A percentile compares a stretch with the other conserved stretches of the same genome.
These are phyloP conservation scores for Tilletia walkeri DNA, from an alignment of 1,284 basidiomycete genomes.

Conservation along the genomic window DNA sequence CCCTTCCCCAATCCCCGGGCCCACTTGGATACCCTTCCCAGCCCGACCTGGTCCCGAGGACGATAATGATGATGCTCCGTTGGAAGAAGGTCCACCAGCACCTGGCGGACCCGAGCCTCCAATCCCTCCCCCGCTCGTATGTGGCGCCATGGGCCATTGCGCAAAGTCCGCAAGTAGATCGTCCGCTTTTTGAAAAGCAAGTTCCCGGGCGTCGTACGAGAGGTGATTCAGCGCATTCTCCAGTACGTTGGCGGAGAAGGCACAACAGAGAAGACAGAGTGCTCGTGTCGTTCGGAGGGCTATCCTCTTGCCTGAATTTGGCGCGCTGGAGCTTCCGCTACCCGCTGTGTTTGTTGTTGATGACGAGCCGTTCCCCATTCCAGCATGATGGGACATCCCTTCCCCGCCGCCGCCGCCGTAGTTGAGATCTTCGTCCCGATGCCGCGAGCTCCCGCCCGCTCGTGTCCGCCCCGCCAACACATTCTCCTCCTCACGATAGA, in stretches of 20 bases:
- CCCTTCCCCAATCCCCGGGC: conserved; percentile 28
- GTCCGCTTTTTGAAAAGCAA: conserved; percentile 47
- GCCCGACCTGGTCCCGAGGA: conserved; percentile 23
- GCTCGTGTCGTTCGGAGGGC: conserved; percentile 43
- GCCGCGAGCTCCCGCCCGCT: background rate
- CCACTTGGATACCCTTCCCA: conserved; percentile 20
- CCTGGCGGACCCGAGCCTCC: conserved; percentile 22
- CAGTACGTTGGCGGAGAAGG: conserved; percentile 49
- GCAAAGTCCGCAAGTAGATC: conserved; percentile 47
- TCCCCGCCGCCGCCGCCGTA: too few species aligned
- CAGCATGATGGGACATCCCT: background rate
- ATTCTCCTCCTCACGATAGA: conserved; percentile 14
- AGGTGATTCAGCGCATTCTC: conserved; percentile 53
- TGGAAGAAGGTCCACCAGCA: background rate
- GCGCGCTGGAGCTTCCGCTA: background rate
- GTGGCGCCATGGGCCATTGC: conserved; percentile 54
- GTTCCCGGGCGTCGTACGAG: conserved; percentile 44
- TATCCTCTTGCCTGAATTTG: conserved; percentile 22
- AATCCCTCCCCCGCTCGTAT: conserved; percentile 29
- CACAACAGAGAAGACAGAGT: conserved; percentile 44
- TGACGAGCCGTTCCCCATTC: background rate
- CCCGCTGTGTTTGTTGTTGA: conserved; percentile 17
- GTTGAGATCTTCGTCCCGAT: conserved; percentile 14
- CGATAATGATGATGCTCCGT: conserved; percentile 25
- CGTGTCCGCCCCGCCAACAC: conserved; percentile 10